phyloP scores from a whole-genome alignment of 257 asterid genomes.

The Euphrasia confusa region DNA sequence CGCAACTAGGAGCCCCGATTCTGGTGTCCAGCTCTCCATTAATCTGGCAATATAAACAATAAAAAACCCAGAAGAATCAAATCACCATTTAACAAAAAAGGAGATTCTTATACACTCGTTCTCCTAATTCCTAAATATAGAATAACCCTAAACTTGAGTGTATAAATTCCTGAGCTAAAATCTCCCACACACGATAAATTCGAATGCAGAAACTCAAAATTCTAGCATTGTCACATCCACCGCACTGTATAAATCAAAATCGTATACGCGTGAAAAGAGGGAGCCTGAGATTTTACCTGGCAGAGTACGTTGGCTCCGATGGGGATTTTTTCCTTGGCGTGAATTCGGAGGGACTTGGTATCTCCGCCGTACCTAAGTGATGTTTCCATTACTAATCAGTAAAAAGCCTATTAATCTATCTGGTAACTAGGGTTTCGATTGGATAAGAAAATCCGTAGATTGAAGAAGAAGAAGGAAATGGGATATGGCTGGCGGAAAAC shows the following conservation, averaged over 20 bases:
- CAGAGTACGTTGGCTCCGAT: slow-evolving; percentile 40
- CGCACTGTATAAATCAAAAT: neutral
- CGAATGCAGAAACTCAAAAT: neutral
- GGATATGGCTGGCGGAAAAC: too few species aligned
- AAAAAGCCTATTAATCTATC: neutral
- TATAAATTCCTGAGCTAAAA: neutral
- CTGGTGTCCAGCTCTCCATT: too few species aligned
- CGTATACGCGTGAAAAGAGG: neutral
- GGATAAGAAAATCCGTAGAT: too few species aligned
- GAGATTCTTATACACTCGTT: neutral
- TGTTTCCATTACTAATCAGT: slow-evolving; percentile 57
- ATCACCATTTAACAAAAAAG: too few species aligned
- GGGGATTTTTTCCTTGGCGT: slow-evolving; percentile 79
- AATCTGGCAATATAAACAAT: too few species aligned
- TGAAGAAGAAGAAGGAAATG: too few species aligned
- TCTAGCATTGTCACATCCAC: neutral
- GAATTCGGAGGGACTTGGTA: slow-evolving; percentile 64
- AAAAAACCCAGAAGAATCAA: too few species aligned
- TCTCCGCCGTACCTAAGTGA: slow-evolving; percentile 72
- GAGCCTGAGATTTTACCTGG: slow-evolving; percentile 40
- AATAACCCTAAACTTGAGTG: neutral
- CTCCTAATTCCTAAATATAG: neutral
- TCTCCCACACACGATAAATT: slow-evolving; percentile 2
- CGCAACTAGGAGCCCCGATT: too few species aligned
- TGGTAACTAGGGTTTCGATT: neutral